Conservation (phyloP, 768 basidiomycete genomes). For the Amanita phalloides region DNA sequence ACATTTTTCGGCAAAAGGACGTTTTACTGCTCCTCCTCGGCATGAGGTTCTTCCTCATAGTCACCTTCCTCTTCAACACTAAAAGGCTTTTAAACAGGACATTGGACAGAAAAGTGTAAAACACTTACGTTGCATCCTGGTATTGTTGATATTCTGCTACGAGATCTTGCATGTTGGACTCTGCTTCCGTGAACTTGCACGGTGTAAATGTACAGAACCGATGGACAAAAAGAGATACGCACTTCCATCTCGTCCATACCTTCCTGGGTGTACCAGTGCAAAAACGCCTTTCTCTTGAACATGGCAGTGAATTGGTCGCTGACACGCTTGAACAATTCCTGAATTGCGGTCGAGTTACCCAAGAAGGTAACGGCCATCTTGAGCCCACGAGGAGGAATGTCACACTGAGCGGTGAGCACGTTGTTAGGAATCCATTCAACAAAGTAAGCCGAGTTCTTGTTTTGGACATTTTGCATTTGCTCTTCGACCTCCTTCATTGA, state of each 20-base stretch:
- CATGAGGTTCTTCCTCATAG: slow-evolving; percentile 70
- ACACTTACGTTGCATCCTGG: slow-evolving; percentile 82
- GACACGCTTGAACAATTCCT: slow-evolving; percentile 98
- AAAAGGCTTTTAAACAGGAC: background rate
- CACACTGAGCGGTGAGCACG: slow-evolving; percentile 94
- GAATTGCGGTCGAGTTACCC: slow-evolving; percentile 95
- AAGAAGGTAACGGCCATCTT: slow-evolving; percentile 98
- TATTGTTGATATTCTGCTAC: slow-evolving; percentile 98
- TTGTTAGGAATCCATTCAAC: slow-evolving; percentile 99
- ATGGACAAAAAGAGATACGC: slow-evolving; percentile 9
- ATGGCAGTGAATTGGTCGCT: slow-evolving; percentile 98
- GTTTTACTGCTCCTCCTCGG: slow-evolving; percentile 43
- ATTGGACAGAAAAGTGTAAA: background rate
- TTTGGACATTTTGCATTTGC: slow-evolving; percentile 95
- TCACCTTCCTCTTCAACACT: slow-evolving; percentile 84
- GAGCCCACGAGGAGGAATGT: slow-evolving; percentile 89
- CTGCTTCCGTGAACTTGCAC: slow-evolving; percentile 85
- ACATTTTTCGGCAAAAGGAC: slow-evolving; percentile 8
- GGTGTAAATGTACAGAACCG: background rate
- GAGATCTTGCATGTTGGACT: slow-evolving; percentile 98
- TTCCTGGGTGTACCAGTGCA: slow-evolving; percentile 99
- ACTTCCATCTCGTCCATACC: slow-evolving; percentile 99
- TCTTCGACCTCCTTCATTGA: slow-evolving; percentile 99
- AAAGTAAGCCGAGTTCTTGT: slow-evolving; percentile 96
- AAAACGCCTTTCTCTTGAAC: slow-evolving; percentile 98